Evolutionary conservation across 371 early-diverging fungal genomes (phyloP).

Genomic region (Lichtheimia hyalospora): DNA sequence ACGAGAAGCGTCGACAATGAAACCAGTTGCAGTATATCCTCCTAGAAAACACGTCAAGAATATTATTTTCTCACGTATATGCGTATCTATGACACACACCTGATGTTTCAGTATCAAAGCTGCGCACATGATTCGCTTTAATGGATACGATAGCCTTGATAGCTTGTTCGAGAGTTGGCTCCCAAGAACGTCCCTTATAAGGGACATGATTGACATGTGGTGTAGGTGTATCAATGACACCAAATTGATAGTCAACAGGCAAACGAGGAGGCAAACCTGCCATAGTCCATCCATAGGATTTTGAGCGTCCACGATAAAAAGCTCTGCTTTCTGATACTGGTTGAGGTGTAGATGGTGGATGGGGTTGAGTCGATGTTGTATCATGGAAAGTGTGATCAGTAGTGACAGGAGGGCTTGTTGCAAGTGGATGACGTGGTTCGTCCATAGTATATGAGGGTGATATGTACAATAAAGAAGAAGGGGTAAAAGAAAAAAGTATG

Average conservation of each 20-base stretch:
- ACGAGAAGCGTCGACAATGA: conserved; percentile 80
- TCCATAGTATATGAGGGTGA: conserved; percentile 6
- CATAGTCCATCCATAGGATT: conserved; percentile 37
- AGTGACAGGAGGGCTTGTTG: conserved; percentile 10
- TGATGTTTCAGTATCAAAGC: conserved; percentile 88
- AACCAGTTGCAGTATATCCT: conserved; percentile 81
- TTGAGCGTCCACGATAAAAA: conserved; percentile 40
- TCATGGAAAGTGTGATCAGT: conserved; percentile 18
- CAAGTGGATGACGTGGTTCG: conserved; percentile 14
- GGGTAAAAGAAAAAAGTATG: neutral
- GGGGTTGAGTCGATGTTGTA: conserved; percentile 20
- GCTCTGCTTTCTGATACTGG: conserved; percentile 15
- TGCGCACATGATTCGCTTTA: conserved; percentile 79
- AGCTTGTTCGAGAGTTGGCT: conserved; percentile 71
- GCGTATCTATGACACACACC: conserved; percentile 57
- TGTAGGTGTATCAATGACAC: neutral
- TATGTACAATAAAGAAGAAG: neutral
- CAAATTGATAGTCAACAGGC: conserved; percentile 24
- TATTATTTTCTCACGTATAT: neutral
- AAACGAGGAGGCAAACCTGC: conserved; percentile 22
- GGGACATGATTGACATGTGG: conserved; percentile 24
- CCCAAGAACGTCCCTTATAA: conserved; percentile 59
- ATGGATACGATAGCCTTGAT: conserved; percentile 82
- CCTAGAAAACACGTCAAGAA: conserved; percentile 26
- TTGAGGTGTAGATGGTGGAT: conserved; percentile 19